Conservation (phyloP, 108 stramenopile genomes). For the Discostella pseudostelligera region DNA sequence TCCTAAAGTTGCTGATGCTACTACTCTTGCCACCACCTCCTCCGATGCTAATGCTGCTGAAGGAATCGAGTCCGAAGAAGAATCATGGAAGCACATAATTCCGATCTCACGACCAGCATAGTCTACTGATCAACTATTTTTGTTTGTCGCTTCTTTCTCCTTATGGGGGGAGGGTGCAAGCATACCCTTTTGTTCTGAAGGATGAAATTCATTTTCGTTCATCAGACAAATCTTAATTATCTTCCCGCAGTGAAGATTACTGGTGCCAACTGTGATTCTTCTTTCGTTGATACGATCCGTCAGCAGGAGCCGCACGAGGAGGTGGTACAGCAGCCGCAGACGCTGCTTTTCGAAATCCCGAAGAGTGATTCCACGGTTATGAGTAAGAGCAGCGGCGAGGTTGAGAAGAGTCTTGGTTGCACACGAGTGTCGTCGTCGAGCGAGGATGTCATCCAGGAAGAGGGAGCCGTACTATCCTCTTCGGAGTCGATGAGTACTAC, state of each 20-base stretch:
- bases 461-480: background rate
- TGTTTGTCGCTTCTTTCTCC: slow-evolving; percentile 1
- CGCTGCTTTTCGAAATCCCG: background rate
- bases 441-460: background rate
- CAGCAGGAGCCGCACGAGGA: background rate
- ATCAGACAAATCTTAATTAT: slow-evolving; percentile 18
- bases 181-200: slow-evolving; percentile 7
- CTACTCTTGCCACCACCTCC: background rate
- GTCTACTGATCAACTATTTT: slow-evolving; percentile 23
- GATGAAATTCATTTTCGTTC: background rate
- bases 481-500: background rate
- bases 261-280: slow-evolving; percentile 43
- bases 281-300: background rate
- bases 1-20: background rate
- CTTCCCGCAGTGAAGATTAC: slow-evolving; percentile 55
- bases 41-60: background rate
- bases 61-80: slow-evolving; percentile 3
- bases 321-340: too few species aligned
- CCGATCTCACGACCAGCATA: slow-evolving; percentile 56
- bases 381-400: background rate
- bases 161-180: slow-evolving; percentile 9
- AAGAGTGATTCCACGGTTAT: slow-evolving; percentile 9
- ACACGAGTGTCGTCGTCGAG: background rate
- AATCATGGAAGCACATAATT: slow-evolving; percentile 45
- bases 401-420: slow-evolving; percentile 1